phyloP scores from a whole-genome alignment of 2,329 filamentous ascomycete species.

The Xylaria sp. region DNA sequence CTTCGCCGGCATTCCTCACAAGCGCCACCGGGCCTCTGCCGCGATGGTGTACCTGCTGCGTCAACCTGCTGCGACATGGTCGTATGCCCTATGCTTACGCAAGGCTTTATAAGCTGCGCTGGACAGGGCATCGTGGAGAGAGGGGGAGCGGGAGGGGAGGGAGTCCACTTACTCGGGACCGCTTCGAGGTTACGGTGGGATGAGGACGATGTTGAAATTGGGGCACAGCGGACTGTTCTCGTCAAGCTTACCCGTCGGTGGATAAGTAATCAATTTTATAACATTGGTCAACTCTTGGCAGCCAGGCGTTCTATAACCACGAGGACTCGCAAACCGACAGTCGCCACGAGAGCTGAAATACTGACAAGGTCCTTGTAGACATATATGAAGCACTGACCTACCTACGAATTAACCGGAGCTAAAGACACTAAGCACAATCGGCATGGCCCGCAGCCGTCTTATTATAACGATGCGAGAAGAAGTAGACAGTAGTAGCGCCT shows the following conservation, averaged over 20 bases:
- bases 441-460: constrained; percentile 19
- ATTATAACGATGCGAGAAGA: constrained; percentile 8
- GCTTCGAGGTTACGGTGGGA: constrained; percentile 16
- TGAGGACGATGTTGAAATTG: neutral
- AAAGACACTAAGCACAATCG: constrained; percentile 1
- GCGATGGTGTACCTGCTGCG: constrained; percentile 13
- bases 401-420: constrained; percentile 17
- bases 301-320: constrained; percentile 1
- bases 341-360: constrained; percentile 12
- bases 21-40: constrained; percentile 31
- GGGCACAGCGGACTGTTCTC: constrained; percentile 13
- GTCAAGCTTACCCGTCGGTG: constrained; percentile 1
- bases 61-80: constrained; percentile 22
- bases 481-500: neutral
- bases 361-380: neutral
- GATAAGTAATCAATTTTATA: constrained; percentile 25
- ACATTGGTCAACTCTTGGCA: constrained; percentile 3
- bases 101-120: constrained; percentile 25
- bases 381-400: constrained; percentile 5
- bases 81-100: constrained; percentile 20
- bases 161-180: constrained; percentile 20
- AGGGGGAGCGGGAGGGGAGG: neutral
- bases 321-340: neutral
- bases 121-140: constrained; percentile 11
- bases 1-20: constrained; percentile 33